These are phyloP conservation scores for Amaranthus tricolor DNA, from an alignment of 179 eudicot species.

Conservation along the genomic window DNA sequence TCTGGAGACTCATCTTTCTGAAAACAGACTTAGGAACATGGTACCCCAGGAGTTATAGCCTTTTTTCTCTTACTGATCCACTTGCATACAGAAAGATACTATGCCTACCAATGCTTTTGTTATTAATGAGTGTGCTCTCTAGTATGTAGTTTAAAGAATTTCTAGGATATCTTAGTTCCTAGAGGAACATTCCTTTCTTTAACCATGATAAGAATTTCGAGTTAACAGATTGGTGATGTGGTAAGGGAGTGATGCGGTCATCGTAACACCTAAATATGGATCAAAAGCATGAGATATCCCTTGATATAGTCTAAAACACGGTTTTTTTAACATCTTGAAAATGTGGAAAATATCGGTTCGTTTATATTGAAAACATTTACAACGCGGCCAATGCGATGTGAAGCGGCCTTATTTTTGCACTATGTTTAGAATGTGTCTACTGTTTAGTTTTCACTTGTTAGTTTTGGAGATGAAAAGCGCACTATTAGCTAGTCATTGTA, in stretches of 20 bases:
- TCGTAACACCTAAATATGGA: too few relatives aligned
- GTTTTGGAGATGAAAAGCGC: constrained; percentile 6
- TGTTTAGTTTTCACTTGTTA: not conserved
- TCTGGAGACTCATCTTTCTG: constrained; percentile 14
- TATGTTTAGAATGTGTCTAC: not conserved
- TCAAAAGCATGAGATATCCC: too few relatives aligned
- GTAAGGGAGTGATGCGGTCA: too few relatives aligned
- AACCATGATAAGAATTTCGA: too few relatives aligned
- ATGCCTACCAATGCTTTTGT: constrained; percentile 16
- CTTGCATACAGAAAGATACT: not conserved
- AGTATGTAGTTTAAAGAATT: not conserved
- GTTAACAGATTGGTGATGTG: too few relatives aligned
- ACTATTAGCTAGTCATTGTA: not conserved
- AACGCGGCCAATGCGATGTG: too few relatives aligned
- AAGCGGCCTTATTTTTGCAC: not conserved
- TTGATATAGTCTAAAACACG: too few relatives aligned
- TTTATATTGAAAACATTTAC: too few relatives aligned
- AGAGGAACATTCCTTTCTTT: constrained; percentile 8
- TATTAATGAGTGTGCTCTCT: not conserved
- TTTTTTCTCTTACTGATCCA: constrained; percentile 10
- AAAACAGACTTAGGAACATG: constrained; percentile 4
- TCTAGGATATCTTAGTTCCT: not conserved
- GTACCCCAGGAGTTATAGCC: not conserved
- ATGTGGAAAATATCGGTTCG: too few relatives aligned
- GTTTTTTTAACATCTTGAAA: too few relatives aligned